phyloP scores from a whole-genome alignment of 768 basidiomycete genomes.

The Boletus rubroflammeus region DNA sequence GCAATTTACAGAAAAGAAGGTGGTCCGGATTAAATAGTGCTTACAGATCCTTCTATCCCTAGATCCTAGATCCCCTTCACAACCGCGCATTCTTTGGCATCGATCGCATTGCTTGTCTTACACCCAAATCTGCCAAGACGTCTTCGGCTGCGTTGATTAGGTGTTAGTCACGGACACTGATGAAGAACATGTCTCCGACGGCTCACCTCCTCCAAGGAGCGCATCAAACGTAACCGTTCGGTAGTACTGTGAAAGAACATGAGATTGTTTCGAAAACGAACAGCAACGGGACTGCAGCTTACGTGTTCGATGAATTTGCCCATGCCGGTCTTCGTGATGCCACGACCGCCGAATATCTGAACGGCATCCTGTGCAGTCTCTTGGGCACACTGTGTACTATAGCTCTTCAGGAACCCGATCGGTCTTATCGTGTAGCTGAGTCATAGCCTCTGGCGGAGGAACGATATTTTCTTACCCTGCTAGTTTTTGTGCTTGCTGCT shows the following conservation, averaged over 20 bases:
- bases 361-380: constrained; percentile 78
- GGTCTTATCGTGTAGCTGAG: constrained; percentile 39
- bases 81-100: constrained; percentile 70
- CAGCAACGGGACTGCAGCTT: constrained; percentile 9
- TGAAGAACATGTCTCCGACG: not conserved
- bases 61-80: constrained; percentile 28
- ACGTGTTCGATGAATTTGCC: constrained; percentile 57
- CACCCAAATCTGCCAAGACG: constrained; percentile 74
- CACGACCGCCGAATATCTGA: constrained; percentile 81
- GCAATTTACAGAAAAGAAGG: not conserved
- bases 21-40: not conserved
- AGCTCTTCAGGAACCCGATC: constrained; percentile 79
- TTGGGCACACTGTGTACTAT: constrained; percentile 69
- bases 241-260: constrained; percentile 30
- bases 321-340: constrained; percentile 76
- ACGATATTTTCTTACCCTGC: constrained; percentile 52
- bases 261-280: not conserved
- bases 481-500: constrained; percentile 66
- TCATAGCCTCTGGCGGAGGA: not conserved
- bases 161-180: not conserved
- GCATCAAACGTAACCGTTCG: constrained; percentile 35
- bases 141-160: constrained; percentile 51
- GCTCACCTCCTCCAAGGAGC: constrained; percentile 61
- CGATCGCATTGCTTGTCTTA: constrained; percentile 70
- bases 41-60: not conserved